These are phyloP conservation scores for Leccinum glutinopallens DNA, from an alignment of 1,284 basidiomycete species.

Conservation along the genomic window DNA sequence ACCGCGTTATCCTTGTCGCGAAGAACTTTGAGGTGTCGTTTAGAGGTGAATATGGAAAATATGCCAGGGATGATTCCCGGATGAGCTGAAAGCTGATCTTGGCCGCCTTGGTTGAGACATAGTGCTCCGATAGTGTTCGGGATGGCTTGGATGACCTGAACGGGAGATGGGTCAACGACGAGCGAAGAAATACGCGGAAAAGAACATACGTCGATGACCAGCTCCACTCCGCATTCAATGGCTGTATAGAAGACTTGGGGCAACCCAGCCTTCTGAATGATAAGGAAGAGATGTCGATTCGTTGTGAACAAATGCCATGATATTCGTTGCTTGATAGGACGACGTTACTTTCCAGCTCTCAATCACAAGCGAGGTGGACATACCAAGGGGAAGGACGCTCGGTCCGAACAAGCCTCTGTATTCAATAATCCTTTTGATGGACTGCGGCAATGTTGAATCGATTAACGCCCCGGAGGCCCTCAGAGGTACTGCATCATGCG, in stretches of 20 bases:
- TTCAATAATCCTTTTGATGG: constrained; percentile 88
- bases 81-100: constrained; percentile 78
- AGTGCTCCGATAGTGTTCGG: constrained; percentile 97
- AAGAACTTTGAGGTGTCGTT: constrained; percentile 84
- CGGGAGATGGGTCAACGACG: constrained; percentile 9
- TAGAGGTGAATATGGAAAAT: constrained; percentile 85
- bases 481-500: constrained; percentile 97
- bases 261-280: constrained; percentile 90
- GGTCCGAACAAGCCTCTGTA: constrained; percentile 85
- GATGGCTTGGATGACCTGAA: constrained; percentile 85
- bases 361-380: constrained; percentile 5
- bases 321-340: constrained; percentile 78
- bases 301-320: constrained; percentile 98
- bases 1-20: constrained; percentile 93
- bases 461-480: constrained; percentile 94
- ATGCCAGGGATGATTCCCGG: constrained; percentile 83
- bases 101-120: constrained; percentile 90
- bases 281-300: constrained; percentile 93
- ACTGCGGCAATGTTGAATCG: constrained; percentile 86
- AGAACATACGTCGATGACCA: constrained; percentile 77
- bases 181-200: not conserved
- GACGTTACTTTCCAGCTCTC: constrained; percentile 11
- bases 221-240: constrained; percentile 84
- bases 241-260: constrained; percentile 90
- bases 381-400: constrained; percentile 82